Evolutionary conservation across 768 basidiomycete genomes (phyloP).

Genomic region (Amylocystis lapponica): DNA sequence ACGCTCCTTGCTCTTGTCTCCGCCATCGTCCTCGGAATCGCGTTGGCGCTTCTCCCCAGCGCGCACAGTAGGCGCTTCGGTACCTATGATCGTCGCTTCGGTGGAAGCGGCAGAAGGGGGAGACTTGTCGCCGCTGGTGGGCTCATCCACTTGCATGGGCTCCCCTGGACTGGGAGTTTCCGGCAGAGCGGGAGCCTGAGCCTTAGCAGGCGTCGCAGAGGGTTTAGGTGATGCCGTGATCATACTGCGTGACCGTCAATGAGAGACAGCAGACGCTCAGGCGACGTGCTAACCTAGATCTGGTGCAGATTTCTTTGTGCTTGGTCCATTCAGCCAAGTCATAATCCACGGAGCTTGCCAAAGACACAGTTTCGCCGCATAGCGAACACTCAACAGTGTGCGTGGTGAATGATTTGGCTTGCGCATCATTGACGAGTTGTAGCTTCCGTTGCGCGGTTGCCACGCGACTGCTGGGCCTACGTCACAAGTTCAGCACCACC

Average conservation of each 20-base stretch:
- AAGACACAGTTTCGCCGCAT: constrained; percentile 41
- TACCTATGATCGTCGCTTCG: constrained; percentile 33
- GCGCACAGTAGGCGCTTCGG: constrained; percentile 21
- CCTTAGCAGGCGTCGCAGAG: constrained; percentile 6
- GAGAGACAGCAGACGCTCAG: neutral
- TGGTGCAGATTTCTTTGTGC: constrained; percentile 50
- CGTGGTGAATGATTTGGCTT: constrained; percentile 44
- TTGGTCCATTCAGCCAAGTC: constrained; percentile 55
- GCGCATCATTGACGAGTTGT: constrained; percentile 56
- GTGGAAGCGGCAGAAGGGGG: constrained; percentile 25
- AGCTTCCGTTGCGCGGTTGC: constrained; percentile 59
- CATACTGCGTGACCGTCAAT: neutral
- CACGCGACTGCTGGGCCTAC: constrained; percentile 52
- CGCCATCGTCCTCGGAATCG: constrained; percentile 36
- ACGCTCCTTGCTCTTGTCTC: constrained; percentile 38
- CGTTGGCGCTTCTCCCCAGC: constrained; percentile 43
- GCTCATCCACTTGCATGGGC: no score
- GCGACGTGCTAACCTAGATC: constrained; percentile 15
- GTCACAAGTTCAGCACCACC: neutral
- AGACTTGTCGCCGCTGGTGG: constrained; percentile 4
- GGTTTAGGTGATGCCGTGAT: neutral
- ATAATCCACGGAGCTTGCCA: constrained; percentile 51
- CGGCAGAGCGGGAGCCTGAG: neutral
- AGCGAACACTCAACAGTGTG: constrained; percentile 43
- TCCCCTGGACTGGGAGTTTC: constrained; percentile 2